Evolutionary conservation across 805 yeast genomes (phyloP), one percentile per base, ranked within the genome.

Genomic region (Wickerhamiella shivajii): DNA sequence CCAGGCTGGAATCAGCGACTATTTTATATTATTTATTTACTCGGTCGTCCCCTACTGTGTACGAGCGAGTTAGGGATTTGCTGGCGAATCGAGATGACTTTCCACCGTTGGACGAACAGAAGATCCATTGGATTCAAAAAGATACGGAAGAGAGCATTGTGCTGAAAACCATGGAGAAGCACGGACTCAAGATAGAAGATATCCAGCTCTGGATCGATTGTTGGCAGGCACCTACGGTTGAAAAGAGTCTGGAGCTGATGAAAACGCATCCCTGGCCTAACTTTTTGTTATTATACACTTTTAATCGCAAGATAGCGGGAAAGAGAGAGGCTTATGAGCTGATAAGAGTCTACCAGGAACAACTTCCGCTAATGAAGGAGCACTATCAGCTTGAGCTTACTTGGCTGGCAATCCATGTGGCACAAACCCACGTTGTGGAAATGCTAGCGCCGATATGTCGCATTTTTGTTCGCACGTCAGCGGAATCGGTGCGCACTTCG

Each of bases 201-300:
- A n/a, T n/a, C n/a, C n/a, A n/a, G n/a, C n/a, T n/a, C n/a, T n/a
- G n/a, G n/a, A n/a, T 43, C 15, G 20, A 23, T 2, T 41, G 47
- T 22, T 31, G 42, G 7, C 13, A 16, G 13, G 47, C 49, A 1
- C 24, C 36, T 0, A 31, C 42, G 1, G 22, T 49, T 9, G 12
- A 32, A 2, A 34, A 27, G 9, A 50, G 53, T 2, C 15, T 49
- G 12, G 32, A 28, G n/a, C 32, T 32, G 15, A 44, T 46, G 39
- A 27, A 31, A 5, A 37, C 27, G 27, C 12, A 29, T 7, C 10
- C 12, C 5, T 52, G 57, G 57, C 56, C 57, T 5, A 35, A 33
- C 11, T 50, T 50, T 27, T 34, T 53, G 21, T 30, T 46, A 14
- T 32, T 44, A 6, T 44, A 45, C 38, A 46, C 51, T 0, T 32